Evolutionary conservation across 1,284 basidiomycete genomes (phyloP), one percentile per base, ranked within the genome.

Genomic region (Melampsora americana): DNA sequence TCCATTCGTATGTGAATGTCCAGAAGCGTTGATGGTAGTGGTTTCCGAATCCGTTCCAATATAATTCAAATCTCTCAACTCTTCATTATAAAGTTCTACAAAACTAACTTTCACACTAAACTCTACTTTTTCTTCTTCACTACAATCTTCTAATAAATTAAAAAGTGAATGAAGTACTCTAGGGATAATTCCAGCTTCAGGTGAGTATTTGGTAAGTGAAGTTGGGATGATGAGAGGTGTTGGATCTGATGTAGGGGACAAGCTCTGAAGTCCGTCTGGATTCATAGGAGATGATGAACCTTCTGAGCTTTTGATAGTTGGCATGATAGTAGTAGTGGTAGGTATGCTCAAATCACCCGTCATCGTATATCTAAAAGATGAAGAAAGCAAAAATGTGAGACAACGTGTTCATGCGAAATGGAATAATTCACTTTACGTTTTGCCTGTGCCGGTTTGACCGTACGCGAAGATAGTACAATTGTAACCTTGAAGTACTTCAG

Each of bases 401-500:
- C n/a, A 16, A 66, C 20, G 48, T 5, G 1, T 26, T 23, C 28
- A n/a, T 42, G n/a, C 46, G 26, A 39, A n/a, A 18, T 66, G 39
- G 1, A 44, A 35, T 39, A 39, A 18, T n/a, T 66, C 28, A 2
- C 42, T 66, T 69, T 20, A 77, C 74, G 96, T 99, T 85, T 99
- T 99, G 20, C 96, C 96, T 0, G 96, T 98, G 5, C 96, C 96
- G 0, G 96, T 99, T 83, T 99, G 96, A 2, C 96, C 96, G 82
- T 99, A 99, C 2, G 95, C 95, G 84, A 99, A 99, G 46, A 99
- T 86, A 0, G 96, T 99, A 82, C 96, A 99, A 81, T 99, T 99
- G 85, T 97, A 99, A 3, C 96, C 96, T 81, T 88, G 86, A 66
- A 98, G 84, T 50, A 99, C 95, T 83, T 99, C 92, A 66, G 93